phyloP scores from a whole-genome alignment of 2,329 filamentous ascomycete genomes.

The Pestalotiopsis sp. region DNA sequence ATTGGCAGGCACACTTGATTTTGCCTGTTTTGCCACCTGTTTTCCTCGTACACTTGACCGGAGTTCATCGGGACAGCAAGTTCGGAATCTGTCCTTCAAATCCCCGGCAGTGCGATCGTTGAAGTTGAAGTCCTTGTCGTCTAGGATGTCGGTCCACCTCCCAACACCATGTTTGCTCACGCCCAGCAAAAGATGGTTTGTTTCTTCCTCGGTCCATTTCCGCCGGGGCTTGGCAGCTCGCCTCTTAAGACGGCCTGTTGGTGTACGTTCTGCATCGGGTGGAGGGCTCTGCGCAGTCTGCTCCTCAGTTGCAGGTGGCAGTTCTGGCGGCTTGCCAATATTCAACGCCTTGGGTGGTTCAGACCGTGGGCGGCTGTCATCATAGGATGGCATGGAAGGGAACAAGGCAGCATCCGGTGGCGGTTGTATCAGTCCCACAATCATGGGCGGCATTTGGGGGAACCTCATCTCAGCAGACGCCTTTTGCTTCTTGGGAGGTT shows the following conservation, averaged over 20 bases:
- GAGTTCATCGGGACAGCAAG: conserved; percentile 66
- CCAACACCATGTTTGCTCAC: conserved; percentile 67
- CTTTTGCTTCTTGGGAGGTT: conserved; percentile 68
- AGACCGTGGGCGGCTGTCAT: conserved; percentile 45
- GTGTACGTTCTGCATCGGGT: conserved; percentile 31
- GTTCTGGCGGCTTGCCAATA: conserved; percentile 33
- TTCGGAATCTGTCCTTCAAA: conserved; percentile 68
- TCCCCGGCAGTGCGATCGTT: conserved; percentile 65
- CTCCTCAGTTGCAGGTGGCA: conserved; percentile 27
- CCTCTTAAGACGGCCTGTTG: conserved; percentile 49
- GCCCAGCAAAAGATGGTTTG: conserved; percentile 62
- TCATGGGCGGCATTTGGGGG: conserved; percentile 60
- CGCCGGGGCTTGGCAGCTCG: conserved; percentile 60
- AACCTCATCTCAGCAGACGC: conserved; percentile 56
- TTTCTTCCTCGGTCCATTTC: conserved; percentile 69
- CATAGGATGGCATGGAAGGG: conserved; percentile 62
- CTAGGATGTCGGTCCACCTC: conserved; percentile 67
- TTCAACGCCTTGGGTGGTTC: conserved; percentile 45
- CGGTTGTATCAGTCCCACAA: conserved; percentile 65
- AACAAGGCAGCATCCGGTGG: conserved; percentile 62
- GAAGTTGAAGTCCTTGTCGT: conserved; percentile 63
- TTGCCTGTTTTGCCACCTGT: conserved; percentile 30
- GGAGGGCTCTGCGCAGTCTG: conserved; percentile 28
- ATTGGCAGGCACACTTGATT: conserved; percentile 23
- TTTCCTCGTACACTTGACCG: conserved; percentile 41